Conservation (phyloP, 257 asterid species). For the Nicotiana tomentosiformis region DNA sequence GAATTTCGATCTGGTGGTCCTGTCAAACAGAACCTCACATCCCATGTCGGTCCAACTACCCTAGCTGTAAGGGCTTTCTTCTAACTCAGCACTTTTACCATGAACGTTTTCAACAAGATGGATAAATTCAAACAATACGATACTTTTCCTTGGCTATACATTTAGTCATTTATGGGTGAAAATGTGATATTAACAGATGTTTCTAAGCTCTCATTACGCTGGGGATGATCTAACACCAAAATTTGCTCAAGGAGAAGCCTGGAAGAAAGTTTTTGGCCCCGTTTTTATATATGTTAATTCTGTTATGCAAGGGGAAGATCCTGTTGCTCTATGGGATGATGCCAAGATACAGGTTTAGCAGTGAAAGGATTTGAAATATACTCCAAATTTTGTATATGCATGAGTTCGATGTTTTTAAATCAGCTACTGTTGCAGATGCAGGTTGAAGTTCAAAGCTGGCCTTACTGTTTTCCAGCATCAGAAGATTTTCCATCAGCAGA, state of each 20-base stretch:
- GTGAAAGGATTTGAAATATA: neutral
- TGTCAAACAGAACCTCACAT: conserved; percentile 66
- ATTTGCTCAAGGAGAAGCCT: conserved; percentile 60
- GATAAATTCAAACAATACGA: neutral
- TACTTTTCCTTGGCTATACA: neutral
- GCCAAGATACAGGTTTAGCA: conserved; percentile 53
- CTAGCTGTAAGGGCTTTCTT: conserved; percentile 34
- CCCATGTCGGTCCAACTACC: conserved; percentile 76
- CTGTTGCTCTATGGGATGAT: conserved; percentile 60
- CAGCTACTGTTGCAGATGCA: conserved; percentile 28
- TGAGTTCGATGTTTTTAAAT: neutral
- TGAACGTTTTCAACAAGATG: neutral
- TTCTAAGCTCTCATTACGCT: conserved; percentile 71
- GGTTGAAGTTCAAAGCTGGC: conserved; percentile 63
- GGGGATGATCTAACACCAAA: conserved; percentile 61
- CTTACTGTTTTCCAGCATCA: conserved; percentile 68
- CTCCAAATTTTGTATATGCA: neutral
- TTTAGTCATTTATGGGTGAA: neutral
- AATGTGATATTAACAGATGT: conserved; percentile 38
- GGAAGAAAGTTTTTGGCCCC: conserved; percentile 92
- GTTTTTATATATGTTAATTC: conserved; percentile 65
- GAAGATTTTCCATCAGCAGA: conserved; percentile 49
- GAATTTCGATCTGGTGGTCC: conserved; percentile 76
- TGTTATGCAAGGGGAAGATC: conserved; percentile 32
- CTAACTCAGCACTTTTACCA: neutral